phyloP scores from a whole-genome alignment of 73 alveolate genomes.

The Breviolum minutum region DNA sequence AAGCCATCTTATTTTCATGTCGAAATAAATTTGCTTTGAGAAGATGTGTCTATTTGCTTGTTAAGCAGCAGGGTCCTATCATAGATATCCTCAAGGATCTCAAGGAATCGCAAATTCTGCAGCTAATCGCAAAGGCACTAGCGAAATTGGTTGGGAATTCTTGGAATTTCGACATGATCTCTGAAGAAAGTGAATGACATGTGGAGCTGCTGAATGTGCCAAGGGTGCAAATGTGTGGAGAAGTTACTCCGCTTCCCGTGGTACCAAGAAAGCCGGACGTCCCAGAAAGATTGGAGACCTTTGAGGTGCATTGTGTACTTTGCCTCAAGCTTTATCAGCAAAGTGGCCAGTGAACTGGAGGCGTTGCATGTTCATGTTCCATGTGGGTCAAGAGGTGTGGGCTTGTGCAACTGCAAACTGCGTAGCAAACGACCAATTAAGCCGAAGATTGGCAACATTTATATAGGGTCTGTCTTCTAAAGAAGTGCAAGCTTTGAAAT shows the following conservation, averaged over 20 bases:
- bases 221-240: slow-evolving; percentile 90
- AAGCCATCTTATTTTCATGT: no score
- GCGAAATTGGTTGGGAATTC: background rate
- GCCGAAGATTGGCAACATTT: no score
- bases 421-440: no score
- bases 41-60: no score
- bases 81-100: no score
- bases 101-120: no score
- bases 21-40: no score
- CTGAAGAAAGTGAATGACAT: background rate
- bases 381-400: slow-evolving; percentile 71
- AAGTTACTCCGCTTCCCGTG: slow-evolving; percentile 83
- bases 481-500: no score
- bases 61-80: no score
- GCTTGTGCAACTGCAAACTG: no score
- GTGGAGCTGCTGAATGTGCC: background rate
- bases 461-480: no score
- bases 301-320: background rate
- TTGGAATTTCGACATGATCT: background rate
- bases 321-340: background rate
- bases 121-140: background rate
- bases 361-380: slow-evolving; percentile 87
- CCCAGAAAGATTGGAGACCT: background rate
- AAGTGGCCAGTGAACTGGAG: background rate
- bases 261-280: slow-evolving; percentile 41